phyloP scores from a whole-genome alignment of 176 grass and related monocot species.

The Oryza glaberrima region DNA sequence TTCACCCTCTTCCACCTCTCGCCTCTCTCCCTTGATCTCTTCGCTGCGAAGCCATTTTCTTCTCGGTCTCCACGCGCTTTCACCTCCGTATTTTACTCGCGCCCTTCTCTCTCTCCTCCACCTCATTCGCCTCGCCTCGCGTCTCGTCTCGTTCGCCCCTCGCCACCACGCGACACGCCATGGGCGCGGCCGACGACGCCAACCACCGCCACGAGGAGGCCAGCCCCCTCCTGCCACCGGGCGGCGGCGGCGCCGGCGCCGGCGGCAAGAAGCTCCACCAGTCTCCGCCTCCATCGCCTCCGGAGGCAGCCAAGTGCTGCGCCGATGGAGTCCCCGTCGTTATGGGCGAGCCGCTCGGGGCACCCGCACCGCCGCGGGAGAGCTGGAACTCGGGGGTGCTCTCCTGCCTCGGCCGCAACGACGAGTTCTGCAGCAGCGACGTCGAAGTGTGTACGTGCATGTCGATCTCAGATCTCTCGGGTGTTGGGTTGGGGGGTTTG shows the following conservation, averaged over 20 bases:
- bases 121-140: not conserved
- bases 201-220: constrained; percentile 45
- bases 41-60: constrained; percentile 29
- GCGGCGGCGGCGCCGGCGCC: not conserved
- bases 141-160: not conserved
- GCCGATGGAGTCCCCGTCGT: constrained; percentile 67
- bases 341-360: constrained; percentile 59
- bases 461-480: not conserved
- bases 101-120: not conserved
- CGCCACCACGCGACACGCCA: constrained; percentile 18
- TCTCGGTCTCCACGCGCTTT: constrained; percentile 35
- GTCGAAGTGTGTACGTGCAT: constrained; percentile 87
- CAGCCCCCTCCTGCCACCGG: constrained; percentile 41
- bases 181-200: constrained; percentile 44
- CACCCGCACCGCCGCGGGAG: constrained; percentile 41
- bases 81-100: constrained; percentile 32
- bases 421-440: constrained; percentile 97
- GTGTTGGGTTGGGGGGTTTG: not conserved
- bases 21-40: not conserved
- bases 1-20: not conserved
- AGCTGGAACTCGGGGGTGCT: constrained; percentile 83
- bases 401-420: constrained; percentile 78
- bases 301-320: constrained; percentile 27
- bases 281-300: constrained; percentile 5
- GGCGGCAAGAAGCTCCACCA: constrained; percentile 28